Evolutionary conservation across 805 yeast genomes (phyloP).

Genomic region (Zygosaccharomyces lentus): DNA sequence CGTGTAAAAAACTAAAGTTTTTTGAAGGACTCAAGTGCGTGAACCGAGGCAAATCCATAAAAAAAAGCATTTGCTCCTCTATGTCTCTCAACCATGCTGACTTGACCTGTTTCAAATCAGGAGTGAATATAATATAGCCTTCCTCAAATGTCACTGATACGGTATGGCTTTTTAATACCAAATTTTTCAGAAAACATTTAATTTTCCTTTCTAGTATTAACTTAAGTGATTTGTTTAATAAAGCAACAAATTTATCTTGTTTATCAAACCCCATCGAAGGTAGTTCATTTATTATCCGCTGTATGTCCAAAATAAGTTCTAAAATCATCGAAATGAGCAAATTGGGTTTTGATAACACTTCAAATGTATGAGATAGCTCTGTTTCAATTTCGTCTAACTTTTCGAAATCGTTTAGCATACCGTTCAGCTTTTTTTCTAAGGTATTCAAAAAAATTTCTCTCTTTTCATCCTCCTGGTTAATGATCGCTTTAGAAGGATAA

Average conservation of each 20-base stretch:
- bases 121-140: neutral
- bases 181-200: neutral
- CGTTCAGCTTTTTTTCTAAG: conserved; percentile 35
- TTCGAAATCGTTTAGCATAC: conserved; percentile 37
- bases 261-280: neutral
- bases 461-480: conserved; percentile 18
- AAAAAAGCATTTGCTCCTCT: conserved; percentile 1
- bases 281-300: conserved; percentile 6
- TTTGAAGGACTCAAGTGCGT: neutral
- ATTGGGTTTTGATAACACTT: neutral
- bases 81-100: conserved; percentile 4
- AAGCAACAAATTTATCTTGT: neutral
- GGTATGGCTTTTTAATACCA: neutral
- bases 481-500: conserved; percentile 21
- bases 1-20: neutral
- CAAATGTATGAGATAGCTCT: neutral
- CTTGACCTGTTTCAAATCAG: conserved; percentile 2
- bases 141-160: conserved; percentile 4
- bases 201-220: conserved; percentile 1
- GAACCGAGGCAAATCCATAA: neutral
- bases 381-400: conserved; percentile 25
- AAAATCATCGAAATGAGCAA: neutral
- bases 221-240: conserved; percentile 8
- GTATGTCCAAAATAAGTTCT: conserved; percentile 2
- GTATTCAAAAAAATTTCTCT: conserved; percentile 33